phyloP scores from a whole-genome alignment of 768 basidiomycete genomes.

The Hericium coralloides region DNA sequence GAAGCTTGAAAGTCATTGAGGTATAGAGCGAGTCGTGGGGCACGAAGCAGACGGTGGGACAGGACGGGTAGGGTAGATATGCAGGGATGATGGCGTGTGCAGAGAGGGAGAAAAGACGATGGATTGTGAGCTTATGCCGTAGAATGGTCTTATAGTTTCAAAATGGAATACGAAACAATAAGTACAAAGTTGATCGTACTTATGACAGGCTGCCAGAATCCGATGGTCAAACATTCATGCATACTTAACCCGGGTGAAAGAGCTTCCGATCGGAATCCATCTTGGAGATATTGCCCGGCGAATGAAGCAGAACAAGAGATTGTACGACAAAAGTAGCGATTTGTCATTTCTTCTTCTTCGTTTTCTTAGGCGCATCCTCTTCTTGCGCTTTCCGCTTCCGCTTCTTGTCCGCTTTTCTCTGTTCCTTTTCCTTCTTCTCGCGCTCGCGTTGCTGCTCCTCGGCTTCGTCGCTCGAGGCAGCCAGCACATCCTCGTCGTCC shows the following conservation, averaged over 20 bases:
- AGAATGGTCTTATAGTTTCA: neutral
- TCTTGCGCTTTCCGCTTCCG: slow-evolving; percentile 17
- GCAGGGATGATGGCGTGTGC: too few relatives aligned
- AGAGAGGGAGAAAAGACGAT: too few relatives aligned
- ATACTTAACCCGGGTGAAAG: neutral
- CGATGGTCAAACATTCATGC: neutral
- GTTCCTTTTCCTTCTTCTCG: slow-evolving; percentile 17
- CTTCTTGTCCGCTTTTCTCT: slow-evolving; percentile 20
- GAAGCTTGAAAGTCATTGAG: too few relatives aligned
- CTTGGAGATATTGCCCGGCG: too few relatives aligned
- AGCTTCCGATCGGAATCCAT: too few relatives aligned
- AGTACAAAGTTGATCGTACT: neutral
- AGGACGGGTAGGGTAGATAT: too few relatives aligned
- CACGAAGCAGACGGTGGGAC: too few relatives aligned
- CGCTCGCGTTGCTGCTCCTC: slow-evolving; percentile 15
- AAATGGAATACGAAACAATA: neutral
- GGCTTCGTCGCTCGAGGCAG: slow-evolving; percentile 23
- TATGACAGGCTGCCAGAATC: neutral
- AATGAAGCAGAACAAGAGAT: neutral
- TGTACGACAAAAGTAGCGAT: neutral
- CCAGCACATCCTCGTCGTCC: slow-evolving; percentile 24
- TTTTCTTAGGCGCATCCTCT: slow-evolving; percentile 16
- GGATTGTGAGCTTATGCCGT: too few relatives aligned
- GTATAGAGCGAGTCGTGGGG: too few relatives aligned
- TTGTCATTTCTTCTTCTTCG: slow-evolving; percentile 21